Conservation (phyloP, 257 asterid species). For the Echium plantagineum region DNA sequence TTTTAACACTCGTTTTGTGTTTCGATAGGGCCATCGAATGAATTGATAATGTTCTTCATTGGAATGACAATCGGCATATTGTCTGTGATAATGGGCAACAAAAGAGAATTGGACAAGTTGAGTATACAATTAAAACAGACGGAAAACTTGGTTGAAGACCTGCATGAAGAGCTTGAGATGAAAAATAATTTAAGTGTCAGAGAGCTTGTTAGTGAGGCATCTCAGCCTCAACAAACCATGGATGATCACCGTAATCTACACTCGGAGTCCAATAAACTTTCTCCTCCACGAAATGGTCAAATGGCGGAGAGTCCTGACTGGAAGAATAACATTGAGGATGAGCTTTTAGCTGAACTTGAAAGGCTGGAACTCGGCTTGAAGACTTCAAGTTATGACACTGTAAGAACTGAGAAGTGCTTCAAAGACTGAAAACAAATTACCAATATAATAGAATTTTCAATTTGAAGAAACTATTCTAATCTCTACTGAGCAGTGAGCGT, state of each 20-base stretch:
- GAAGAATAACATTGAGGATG: slow-evolving; percentile 61
- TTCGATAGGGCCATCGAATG: slow-evolving; percentile 28
- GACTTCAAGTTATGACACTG: slow-evolving; percentile 33
- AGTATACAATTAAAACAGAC: slow-evolving; percentile 39
- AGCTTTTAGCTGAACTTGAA: slow-evolving; percentile 74
- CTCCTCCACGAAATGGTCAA: slow-evolving; percentile 13
- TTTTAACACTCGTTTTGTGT: not conserved
- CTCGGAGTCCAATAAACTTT: slow-evolving; percentile 28
- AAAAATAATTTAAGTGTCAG: slow-evolving; percentile 43
- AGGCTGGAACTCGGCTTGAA: slow-evolving; percentile 48
- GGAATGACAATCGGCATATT: slow-evolving; percentile 55
- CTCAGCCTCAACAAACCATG: slow-evolving; percentile 12
- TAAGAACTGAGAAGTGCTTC: slow-evolving; percentile 17
- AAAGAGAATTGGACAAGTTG: slow-evolving; percentile 31
- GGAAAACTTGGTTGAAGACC: slow-evolving; percentile 47
- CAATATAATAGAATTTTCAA: not conserved
- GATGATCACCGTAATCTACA: slow-evolving; percentile 11
- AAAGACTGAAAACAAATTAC: not conserved
- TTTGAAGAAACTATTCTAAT: too few relatives aligned
- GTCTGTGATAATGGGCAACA: slow-evolving; percentile 27
- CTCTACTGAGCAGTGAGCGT: too few relatives aligned
- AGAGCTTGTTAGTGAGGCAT: slow-evolving; percentile 28
- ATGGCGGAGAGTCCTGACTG: slow-evolving; percentile 22
- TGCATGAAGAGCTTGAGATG: slow-evolving; percentile 58
- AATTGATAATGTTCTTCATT: slow-evolving; percentile 31